Evolutionary conservation across 2,329 filamentous ascomycete species (phyloP), one percentile per base, ranked within the genome.

Genomic region (Setomelanomma holmii): DNA sequence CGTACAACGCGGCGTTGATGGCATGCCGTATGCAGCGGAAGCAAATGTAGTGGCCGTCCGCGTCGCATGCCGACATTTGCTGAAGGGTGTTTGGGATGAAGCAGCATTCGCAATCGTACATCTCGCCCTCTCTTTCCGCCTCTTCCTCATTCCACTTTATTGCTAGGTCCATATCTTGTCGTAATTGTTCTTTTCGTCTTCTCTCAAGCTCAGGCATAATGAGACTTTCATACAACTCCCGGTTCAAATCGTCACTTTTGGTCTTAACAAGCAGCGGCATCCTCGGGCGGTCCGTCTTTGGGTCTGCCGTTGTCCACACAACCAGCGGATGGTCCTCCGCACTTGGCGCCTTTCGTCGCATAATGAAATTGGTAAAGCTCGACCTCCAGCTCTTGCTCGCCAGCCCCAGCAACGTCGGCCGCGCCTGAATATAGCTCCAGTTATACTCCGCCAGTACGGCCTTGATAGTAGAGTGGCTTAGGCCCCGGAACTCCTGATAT

Each of bases 1-100:
- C 95, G 70, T 96, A 98, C 0, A 98, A 79, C 1, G 93, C 92
- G 71, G 98, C 93, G 43, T 88, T 89, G 53, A 93, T 83, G 10
- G 92, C 88, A 59, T 89, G 86, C 58, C 88, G 88, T 44, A 98
- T 87, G 74, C 95, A 98, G 40, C 85, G 84, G 75, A 93, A 88
- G 76, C 90, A 95, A 48, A 93, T 81, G 68, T 90, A 84, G 75
- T 95, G 90, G 1, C 85, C 86, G 2, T 84, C 81, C 24, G 80
- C 75, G 67, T 84, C 84, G 76, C 90, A 95, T n/a, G 84, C 82
- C 0, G 89, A 86, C 51, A 93, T 83, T 64, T 90, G 85, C 71
- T 93, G 89, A 57, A 93, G 91, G 0, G 88, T 78, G 12, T 82
- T 83, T 8, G 88, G 84, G 10, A 82, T 84, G 71, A 88, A 95